Evolutionary conservation across 768 basidiomycete genomes (phyloP), one percentile per base, ranked within the genome.

Genomic region (Phaeotremella skinneri): DNA sequence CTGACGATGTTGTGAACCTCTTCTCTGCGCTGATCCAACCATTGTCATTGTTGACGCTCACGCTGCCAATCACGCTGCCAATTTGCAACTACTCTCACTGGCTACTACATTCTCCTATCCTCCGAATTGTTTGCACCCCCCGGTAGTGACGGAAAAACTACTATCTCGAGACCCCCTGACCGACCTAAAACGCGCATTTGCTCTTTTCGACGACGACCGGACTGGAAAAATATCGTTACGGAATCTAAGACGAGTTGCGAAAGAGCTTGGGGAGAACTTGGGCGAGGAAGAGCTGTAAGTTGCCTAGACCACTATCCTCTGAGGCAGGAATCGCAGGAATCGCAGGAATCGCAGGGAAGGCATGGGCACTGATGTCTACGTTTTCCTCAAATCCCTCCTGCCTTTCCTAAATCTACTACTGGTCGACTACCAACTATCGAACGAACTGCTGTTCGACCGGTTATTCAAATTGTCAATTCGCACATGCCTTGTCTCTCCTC

Each of bases 271-370:
- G 17, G 96, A 98, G 78, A 82, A 87, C 58, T 79, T 99, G 64
- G 91, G 93, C 68, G 94, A 97, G 65, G 93, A 97, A 58, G 96
- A 98, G 73, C 80, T 98, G 93, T 97, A 76, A 77, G 92, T 85
- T 16, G 25, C n/a, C n/a, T n/a, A n/a, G 0, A 0, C 16, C 21
- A 1, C 20, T 48, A 23, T 4, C 39, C 31, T 23, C 20, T 29
- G 21, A 13, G 6, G 21, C 21, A 9, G n/a, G 17, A 23, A 45
- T 3, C 2, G 43, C 3, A n/a, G n/a, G n/a, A n/a, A n/a, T n/a
- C n/a, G n/a, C n/a, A n/a, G n/a, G 17, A 13, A 2, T 16, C 1
- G 2, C 21, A 6, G 17, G 55, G 31, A n/a, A 29, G 13, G n/a
- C 21, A 2, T 0, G 17, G n/a, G 29, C 16, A 20, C n/a, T 26